Evolutionary conservation across 805 yeast species (phyloP).

Genomic region (Myxozyma mucilagina): DNA sequence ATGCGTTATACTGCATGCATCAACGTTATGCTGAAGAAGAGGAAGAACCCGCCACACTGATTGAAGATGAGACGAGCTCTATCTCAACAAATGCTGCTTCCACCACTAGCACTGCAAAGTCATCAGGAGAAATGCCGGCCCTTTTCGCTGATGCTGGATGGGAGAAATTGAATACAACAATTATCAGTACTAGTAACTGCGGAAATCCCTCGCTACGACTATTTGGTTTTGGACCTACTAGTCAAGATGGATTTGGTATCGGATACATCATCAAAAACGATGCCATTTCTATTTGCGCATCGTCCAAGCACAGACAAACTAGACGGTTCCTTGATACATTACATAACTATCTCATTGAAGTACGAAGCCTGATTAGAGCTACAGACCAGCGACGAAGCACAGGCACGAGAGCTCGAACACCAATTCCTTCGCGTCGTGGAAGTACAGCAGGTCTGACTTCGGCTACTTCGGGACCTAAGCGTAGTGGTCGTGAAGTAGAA

Average conservation of each 20-base stretch:
- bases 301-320: constrained; percentile 88
- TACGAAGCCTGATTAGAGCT: constrained; percentile 48
- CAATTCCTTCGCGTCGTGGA: constrained; percentile 27
- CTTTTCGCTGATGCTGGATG: constrained; percentile 85
- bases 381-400: constrained; percentile 26
- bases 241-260: constrained; percentile 88
- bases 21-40: constrained; percentile 45
- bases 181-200: constrained; percentile 83
- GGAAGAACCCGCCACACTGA: constrained; percentile 29
- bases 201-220: constrained; percentile 85
- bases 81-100: not conserved
- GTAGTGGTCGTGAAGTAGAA: constrained; percentile 24
- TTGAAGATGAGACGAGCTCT: constrained; percentile 20
- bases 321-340: constrained; percentile 70
- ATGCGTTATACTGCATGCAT: constrained; percentile 87
- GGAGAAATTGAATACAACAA: constrained; percentile 78
- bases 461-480: not conserved
- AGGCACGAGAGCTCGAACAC: constrained; percentile 32
- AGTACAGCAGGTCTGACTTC: not conserved
- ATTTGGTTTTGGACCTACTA: constrained; percentile 91
- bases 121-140: constrained; percentile 53
- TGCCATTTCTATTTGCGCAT: constrained; percentile 74
- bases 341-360: constrained; percentile 60
- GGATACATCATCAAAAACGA: constrained; percentile 85
- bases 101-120: constrained; percentile 25